These are phyloP conservation scores for Peltaster fructicola DNA, from an alignment of 2,329 filamentous ascomycete genomes.

Conservation along the genomic window DNA sequence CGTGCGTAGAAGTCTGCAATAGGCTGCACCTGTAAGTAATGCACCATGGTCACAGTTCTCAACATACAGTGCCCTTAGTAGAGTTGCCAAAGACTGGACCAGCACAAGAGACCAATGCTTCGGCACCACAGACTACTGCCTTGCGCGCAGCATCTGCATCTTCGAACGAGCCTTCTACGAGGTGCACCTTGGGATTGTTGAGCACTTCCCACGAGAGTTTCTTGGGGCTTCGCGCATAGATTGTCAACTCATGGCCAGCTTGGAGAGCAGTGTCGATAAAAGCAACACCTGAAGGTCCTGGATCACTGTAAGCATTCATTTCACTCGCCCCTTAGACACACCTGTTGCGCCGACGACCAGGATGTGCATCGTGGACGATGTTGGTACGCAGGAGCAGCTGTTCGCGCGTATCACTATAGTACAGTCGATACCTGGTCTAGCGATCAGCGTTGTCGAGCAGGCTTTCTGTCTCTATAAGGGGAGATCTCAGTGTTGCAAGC, in stretches of 20 bases:
- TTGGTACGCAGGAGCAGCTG: no score
- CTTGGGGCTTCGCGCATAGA: slow-evolving; percentile 9
- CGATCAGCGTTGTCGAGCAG: no score
- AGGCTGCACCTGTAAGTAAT: slow-evolving; percentile 2
- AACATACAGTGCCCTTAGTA: slow-evolving; percentile 6
- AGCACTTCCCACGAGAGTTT: slow-evolving; percentile 7
- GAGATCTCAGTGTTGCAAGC: no score
- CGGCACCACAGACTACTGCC: slow-evolving; percentile 7
- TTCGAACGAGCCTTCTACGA: slow-evolving; percentile 8
- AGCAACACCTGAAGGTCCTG: slow-evolving; percentile 8
- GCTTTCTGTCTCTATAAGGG: no score
- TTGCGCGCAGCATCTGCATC: slow-evolving; percentile 5
- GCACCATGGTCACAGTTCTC: neutral
- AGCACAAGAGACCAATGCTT: slow-evolving; percentile 8
- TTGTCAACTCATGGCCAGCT: slow-evolving; percentile 7
- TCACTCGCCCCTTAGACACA: neutral
- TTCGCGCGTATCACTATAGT: no score
- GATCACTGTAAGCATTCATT: neutral
- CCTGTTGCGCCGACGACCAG: slow-evolving; percentile 10
- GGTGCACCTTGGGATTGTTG: slow-evolving; percentile 4
- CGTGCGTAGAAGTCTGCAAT: slow-evolving; percentile 8
- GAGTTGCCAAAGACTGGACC: slow-evolving; percentile 6
- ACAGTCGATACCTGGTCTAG: no score
- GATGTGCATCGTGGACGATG: slow-evolving; percentile 9
- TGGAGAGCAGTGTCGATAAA: slow-evolving; percentile 9